A percentile compares a stretch with the other conserved stretches of the same genome.
phyloP scores from a whole-genome alignment of 768 basidiomycete genomes.

The Leccinum boreale region DNA sequence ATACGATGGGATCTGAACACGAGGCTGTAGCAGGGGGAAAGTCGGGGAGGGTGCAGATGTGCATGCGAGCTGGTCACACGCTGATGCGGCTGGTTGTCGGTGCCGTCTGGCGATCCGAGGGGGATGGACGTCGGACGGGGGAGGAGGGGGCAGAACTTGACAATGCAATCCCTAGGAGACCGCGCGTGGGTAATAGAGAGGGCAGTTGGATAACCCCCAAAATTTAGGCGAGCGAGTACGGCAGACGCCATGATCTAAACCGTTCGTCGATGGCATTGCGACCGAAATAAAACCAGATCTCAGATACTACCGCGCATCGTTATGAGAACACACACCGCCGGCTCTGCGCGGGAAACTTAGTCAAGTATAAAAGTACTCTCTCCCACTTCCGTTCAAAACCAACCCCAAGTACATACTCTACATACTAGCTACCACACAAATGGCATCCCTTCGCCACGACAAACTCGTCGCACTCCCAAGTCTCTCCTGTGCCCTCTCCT shows the following conservation, averaged over 20 bases:
- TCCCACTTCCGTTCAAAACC: background rate
- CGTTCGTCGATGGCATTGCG: conserved; percentile 19
- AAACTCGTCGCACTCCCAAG: conserved; percentile 72
- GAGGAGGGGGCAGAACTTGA: background rate
- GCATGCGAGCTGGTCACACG: background rate
- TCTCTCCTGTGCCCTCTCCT: conserved; percentile 63
- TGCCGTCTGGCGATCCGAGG: background rate
- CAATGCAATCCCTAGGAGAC: conserved; percentile 28
- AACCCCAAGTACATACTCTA: background rate
- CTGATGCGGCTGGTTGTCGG: background rate
- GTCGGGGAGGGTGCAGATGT: background rate
- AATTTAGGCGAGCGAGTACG: conserved; percentile 27
- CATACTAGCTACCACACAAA: conserved; percentile 15
- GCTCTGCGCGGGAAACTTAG: conserved; percentile 3
- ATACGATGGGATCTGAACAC: background rate
- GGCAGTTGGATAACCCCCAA: conserved; percentile 19
- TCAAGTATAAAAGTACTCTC: conserved; percentile 16
- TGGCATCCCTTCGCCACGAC: conserved; percentile 38
- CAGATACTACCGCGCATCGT: conserved; percentile 25
- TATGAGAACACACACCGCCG: conserved; percentile 18
- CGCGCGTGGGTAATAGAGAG: conserved; percentile 21
- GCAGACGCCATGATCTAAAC: background rate
- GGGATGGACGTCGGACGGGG: background rate
- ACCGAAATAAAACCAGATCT: conserved; percentile 19
- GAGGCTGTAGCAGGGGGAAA: background rate